Evolutionary conservation across 106 monocot species (phyloP).

Genomic region (Hemerocallis citrina): DNA sequence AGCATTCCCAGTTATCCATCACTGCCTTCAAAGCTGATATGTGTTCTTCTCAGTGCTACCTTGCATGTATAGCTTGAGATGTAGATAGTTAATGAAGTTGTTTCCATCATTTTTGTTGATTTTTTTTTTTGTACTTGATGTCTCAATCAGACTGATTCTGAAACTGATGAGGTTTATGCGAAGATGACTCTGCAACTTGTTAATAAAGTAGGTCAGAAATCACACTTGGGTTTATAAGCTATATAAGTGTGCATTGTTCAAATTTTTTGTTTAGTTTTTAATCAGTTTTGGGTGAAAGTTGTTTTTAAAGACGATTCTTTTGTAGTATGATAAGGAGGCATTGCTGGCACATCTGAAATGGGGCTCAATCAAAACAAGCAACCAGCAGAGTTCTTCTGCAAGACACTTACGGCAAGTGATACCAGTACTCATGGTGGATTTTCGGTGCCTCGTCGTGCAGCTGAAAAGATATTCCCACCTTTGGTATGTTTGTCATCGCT

Average conservation of each 20-base stretch:
- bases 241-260: background rate
- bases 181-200: slow-evolving; percentile 96
- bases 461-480: slow-evolving; percentile 94
- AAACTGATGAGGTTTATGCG: slow-evolving; percentile 91
- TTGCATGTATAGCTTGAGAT: slow-evolving; percentile 49
- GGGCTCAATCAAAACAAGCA: slow-evolving; percentile 84
- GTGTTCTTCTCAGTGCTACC: slow-evolving; percentile 70
- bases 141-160: slow-evolving; percentile 67
- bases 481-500: slow-evolving; percentile 31
- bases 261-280: background rate
- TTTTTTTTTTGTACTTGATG: background rate
- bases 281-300: background rate
- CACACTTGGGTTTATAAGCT: slow-evolving; percentile 4
- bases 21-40: slow-evolving; percentile 78
- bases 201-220: slow-evolving; percentile 69
- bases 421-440: slow-evolving; percentile 95
- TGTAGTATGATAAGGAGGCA: slow-evolving; percentile 75
- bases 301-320: background rate
- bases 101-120: slow-evolving; percentile 1
- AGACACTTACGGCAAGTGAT: slow-evolving; percentile 91
- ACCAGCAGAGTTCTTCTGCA: slow-evolving; percentile 85
- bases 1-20: slow-evolving; percentile 67
- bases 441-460: slow-evolving; percentile 88
- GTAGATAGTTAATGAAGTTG: background rate
- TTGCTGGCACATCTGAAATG: slow-evolving; percentile 71